Evolutionary conservation across 352 stramenopile genomes (phyloP).

Genomic region (Phytophthora aleatoria): DNA sequence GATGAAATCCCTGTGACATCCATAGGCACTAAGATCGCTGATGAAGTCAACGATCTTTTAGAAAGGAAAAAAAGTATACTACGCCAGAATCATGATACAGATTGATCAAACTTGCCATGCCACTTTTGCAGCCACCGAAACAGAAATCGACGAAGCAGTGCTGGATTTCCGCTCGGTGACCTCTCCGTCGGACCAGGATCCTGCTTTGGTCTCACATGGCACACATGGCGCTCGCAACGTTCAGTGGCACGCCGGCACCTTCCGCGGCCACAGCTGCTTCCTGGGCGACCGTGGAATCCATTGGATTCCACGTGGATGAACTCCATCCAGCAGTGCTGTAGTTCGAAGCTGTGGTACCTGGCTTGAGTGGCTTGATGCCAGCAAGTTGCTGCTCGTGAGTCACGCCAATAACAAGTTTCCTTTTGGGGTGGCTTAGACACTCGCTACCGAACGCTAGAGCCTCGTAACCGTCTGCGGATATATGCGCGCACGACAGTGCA

Average conservation of each 20-base stretch:
- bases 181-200: not conserved
- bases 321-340: no score
- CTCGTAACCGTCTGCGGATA: conserved; percentile 14
- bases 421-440: conserved; percentile 4
- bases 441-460: not conserved
- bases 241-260: conserved; percentile 23
- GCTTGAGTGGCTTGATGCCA: no score
- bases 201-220: conserved; percentile 6
- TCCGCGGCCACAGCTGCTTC: conserved; percentile 9
- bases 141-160: conserved; percentile 18
- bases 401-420: not conserved
- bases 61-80: no score
- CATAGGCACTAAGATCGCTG: no score
- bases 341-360: no score
- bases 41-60: no score
- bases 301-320: conserved; percentile 1
- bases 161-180: conserved; percentile 15
- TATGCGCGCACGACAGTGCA: conserved; percentile 3
- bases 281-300: no score
- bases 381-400: no score
- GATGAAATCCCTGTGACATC: no score
- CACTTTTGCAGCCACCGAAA: conserved; percentile 18
- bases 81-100: not conserved
- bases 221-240: conserved; percentile 8
- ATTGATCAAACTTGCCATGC: not conserved